phyloP scores from a whole-genome alignment of 202 grass and related monocot genomes.

The Musa balbisiana region DNA sequence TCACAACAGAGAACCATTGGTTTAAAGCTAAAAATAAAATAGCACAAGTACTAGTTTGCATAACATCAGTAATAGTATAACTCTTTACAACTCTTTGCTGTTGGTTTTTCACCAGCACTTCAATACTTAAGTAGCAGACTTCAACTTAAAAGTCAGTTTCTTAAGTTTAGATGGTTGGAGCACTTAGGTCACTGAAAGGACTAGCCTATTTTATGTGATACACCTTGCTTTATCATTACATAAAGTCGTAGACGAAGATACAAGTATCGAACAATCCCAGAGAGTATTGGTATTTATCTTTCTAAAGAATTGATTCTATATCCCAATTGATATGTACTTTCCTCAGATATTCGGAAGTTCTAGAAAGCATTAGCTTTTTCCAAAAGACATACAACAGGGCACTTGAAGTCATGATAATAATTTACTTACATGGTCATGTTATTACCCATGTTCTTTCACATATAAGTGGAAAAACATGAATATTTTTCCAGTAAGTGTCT shows the following conservation, averaged over 20 bases:
- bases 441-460: not conserved
- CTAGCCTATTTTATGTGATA: too few relatives aligned
- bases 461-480: not conserved
- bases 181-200: not conserved
- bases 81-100: not conserved
- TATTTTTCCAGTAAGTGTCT: not conserved
- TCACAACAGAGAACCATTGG: conserved; percentile 6
- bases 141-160: not conserved
- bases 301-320: not conserved
- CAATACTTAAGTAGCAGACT: not conserved
- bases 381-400: not conserved
- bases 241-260: too few relatives aligned
- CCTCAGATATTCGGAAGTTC: not conserved
- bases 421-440: not conserved
- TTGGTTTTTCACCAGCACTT: not conserved
- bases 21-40: not conserved
- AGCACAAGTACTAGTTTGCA: not conserved
- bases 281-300: not conserved
- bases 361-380: not conserved
- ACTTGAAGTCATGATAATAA: not conserved
- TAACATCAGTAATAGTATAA: too few relatives aligned
- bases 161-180: not conserved
- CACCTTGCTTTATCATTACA: too few relatives aligned
- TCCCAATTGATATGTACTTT: too few relatives aligned
- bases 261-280: too few relatives aligned